Evolutionary conservation across 2,329 filamentous ascomycete genomes (phyloP).

Genomic region (Curvularia sp.): DNA sequence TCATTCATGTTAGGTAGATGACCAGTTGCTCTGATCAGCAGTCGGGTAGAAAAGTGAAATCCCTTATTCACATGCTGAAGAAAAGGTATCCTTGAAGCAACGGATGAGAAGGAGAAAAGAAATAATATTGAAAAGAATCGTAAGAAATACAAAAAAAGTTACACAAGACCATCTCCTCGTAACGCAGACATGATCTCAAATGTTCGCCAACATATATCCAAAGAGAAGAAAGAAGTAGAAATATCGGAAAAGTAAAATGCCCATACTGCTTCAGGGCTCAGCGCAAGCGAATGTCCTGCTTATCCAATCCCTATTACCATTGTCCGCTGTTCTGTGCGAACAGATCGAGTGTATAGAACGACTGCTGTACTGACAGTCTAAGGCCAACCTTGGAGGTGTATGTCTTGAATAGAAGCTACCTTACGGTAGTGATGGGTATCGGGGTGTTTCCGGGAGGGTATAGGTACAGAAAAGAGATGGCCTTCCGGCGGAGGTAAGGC

Average conservation of each 20-base stretch:
- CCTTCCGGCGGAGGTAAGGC: slow-evolving; percentile 6
- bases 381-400: slow-evolving; percentile 2
- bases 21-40: not conserved
- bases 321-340: slow-evolving; percentile 20
- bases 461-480: slow-evolving; percentile 16
- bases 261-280: slow-evolving; percentile 1
- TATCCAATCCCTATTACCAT: slow-evolving; percentile 27
- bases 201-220: slow-evolving; percentile 6
- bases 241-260: slow-evolving; percentile 7
- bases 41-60: not conserved
- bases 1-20: not conserved
- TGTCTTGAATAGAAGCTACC: slow-evolving; percentile 10
- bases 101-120: not conserved
- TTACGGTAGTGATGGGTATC: slow-evolving; percentile 8
- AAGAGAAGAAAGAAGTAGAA: slow-evolving; percentile 7
- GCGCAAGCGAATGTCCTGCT: slow-evolving; percentile 27
- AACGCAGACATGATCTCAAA: not conserved
- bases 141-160: slow-evolving; percentile 27
- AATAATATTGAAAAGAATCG: slow-evolving; percentile 27
- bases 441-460: slow-evolving; percentile 14
- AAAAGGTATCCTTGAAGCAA: not conserved
- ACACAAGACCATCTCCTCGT: slow-evolving; percentile 7
- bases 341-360: slow-evolving; percentile 11
- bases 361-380: slow-evolving; percentile 10
- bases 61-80: not conserved